Percentiles rank a stretch among this genome's conserved stretches.
These are phyloP conservation scores for Mollisia scopiformis DNA, from an alignment of 2,329 filamentous ascomycete genomes.

Conservation along the genomic window DNA sequence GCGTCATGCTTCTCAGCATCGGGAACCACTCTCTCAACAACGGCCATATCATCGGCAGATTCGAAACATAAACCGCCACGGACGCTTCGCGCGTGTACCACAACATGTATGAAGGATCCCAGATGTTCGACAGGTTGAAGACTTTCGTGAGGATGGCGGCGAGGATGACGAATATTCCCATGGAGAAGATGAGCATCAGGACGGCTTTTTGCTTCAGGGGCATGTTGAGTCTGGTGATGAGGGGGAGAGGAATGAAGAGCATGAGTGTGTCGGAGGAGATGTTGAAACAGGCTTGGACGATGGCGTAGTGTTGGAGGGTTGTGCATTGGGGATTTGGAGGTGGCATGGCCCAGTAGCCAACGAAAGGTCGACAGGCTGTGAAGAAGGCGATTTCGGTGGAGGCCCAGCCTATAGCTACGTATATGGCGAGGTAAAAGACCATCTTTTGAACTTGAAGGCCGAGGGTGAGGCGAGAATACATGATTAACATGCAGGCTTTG, in stretches of 20 bases:
- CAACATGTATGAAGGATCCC: conserved; percentile 37
- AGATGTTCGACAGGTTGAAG: conserved; percentile 41
- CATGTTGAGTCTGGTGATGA: conserved; percentile 53
- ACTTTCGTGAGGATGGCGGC: conserved; percentile 52
- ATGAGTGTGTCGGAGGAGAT: conserved; percentile 61
- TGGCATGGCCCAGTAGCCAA: conserved; percentile 59
- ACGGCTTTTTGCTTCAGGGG: conserved; percentile 53
- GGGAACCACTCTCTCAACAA: conserved; percentile 27
- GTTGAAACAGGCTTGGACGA: conserved; percentile 60
- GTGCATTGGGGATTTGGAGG: conserved; percentile 55
- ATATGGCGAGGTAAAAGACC: conserved; percentile 50
- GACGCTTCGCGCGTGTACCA: conserved; percentile 56
- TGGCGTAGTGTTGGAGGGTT: conserved; percentile 57
- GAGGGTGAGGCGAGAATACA: conserved; percentile 57
- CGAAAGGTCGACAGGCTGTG: conserved; percentile 55
- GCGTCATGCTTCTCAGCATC: conserved; percentile 7
- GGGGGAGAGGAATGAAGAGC: conserved; percentile 57
- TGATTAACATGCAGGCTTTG: conserved; percentile 58
- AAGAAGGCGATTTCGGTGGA: conserved; percentile 52
- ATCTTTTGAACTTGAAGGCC: conserved; percentile 47
- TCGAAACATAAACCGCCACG: conserved; percentile 55
- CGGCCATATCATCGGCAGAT: conserved; percentile 53
- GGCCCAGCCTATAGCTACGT: conserved; percentile 50
- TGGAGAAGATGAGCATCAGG: conserved; percentile 47
- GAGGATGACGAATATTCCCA: conserved; percentile 50